Evolutionary conservation across 176 grass and related monocot species (phyloP).

Genomic region (Phoenix dactylifera): DNA sequence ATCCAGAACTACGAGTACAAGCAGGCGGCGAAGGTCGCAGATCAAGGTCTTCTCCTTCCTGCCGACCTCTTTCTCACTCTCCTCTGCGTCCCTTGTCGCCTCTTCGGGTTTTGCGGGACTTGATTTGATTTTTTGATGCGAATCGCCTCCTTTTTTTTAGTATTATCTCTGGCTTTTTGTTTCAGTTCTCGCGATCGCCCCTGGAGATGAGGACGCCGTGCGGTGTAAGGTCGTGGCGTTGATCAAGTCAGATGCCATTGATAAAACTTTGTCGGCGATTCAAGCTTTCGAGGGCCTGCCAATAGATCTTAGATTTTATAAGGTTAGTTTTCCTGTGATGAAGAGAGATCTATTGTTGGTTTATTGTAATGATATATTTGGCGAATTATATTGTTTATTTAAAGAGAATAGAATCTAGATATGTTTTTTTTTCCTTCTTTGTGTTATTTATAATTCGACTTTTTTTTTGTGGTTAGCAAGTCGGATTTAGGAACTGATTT

Average conservation of each 20-base stretch:
- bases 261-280: slow-evolving; percentile 63
- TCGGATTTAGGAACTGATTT: too few relatives aligned
- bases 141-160: not conserved
- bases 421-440: too few relatives aligned
- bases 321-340: slow-evolving; percentile 22
- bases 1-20: slow-evolving; percentile 32
- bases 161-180: not conserved
- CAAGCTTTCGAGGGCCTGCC: slow-evolving; percentile 50
- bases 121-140: not conserved
- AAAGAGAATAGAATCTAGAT: too few relatives aligned
- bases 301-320: slow-evolving; percentile 64
- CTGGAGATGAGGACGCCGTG: slow-evolving; percentile 82
- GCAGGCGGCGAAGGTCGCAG: slow-evolving; percentile 60
- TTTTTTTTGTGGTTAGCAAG: too few relatives aligned
- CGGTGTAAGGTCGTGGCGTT: slow-evolving; percentile 85
- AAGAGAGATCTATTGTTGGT: too few relatives aligned
- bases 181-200: slow-evolving; percentile 56
- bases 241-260: slow-evolving; percentile 69
- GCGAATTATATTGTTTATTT: too few relatives aligned
- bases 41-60: slow-evolving; percentile 54
- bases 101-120: slow-evolving; percentile 7
- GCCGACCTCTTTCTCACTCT: not conserved
- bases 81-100: not conserved
- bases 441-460: too few relatives aligned
- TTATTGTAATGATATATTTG: too few relatives aligned